Conservation (phyloP, 2,329 filamentous ascomycete species). For the Rhexocercosporidium sp. region DNA sequence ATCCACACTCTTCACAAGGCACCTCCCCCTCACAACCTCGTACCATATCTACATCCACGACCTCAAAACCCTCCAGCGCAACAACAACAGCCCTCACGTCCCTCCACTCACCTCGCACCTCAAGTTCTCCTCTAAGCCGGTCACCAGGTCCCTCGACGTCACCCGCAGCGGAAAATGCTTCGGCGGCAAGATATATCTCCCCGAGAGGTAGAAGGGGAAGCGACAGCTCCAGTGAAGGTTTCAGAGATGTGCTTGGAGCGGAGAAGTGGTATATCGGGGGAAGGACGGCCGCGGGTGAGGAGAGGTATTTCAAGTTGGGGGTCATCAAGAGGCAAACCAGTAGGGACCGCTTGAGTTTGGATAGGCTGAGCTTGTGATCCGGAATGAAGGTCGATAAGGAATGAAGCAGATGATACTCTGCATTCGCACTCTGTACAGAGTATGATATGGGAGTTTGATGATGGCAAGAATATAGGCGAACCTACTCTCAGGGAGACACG, state of each 20-base stretch:
- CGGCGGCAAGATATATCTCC: constrained; percentile 27
- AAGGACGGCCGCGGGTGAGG: constrained; percentile 76
- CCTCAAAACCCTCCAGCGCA: constrained; percentile 32
- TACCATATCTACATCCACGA: constrained; percentile 36
- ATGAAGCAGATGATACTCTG: background rate
- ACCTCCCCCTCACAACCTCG: constrained; percentile 38
- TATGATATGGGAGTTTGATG: background rate
- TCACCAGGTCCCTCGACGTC: constrained; percentile 28
- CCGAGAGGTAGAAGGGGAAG: constrained; percentile 58
- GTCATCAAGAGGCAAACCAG: constrained; percentile 76
- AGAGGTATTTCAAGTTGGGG: constrained; percentile 80
- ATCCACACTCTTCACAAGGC: constrained; percentile 10
- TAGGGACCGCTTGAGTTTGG: constrained; percentile 75
- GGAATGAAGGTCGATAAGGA: background rate
- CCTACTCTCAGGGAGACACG: background rate
- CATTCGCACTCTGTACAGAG: background rate
- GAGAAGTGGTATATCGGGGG: constrained; percentile 87
- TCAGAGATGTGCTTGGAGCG: constrained; percentile 71
- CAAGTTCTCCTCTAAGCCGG: constrained; percentile 35
- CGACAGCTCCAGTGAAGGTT: constrained; percentile 77
- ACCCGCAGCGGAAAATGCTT: constrained; percentile 16
- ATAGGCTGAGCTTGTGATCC: constrained; percentile 76
- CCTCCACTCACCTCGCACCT: constrained; percentile 39
- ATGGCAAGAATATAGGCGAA: background rate
- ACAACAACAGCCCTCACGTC: constrained; percentile 38